Base-by-base conservation (phyloP, 352 stramenopile genomes). In the Pythium pyrilobum region DNA sequence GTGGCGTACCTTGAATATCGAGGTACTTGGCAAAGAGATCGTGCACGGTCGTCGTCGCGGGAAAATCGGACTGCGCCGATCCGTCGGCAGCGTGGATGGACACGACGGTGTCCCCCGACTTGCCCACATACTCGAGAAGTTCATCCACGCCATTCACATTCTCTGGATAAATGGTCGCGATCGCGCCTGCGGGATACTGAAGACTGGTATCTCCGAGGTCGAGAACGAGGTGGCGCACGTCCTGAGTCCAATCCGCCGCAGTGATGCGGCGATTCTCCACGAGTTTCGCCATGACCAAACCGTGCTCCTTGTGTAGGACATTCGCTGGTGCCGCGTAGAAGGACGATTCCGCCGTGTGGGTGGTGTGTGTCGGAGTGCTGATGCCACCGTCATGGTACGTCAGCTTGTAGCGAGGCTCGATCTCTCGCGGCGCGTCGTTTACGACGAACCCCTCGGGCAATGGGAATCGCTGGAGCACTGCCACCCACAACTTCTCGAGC, bases 21-120 rank as follows among this genome's bases (percentile, higher is more conserved):
- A 97, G 55, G 52, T 92, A 92, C 41, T 89, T 85, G 9, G 64
- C 38, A 18, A 97, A 90, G 20, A 97, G 55, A 16, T 95, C 72
- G 23, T 56, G 55, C 40, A 91, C 12, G 0, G 77, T 79, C 21
- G 56, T 75, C 0, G 65, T 72, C 9, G 73, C 72, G 7, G 87
- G 86, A 7, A 92, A 44, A 29, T 86, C 71, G 8, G 49, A 25
- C 41, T 87, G 77, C 11, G 61, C 39, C 20, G 64, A 75, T 16
- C 71, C 73, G 33, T 88, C 69, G 7, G 68, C 71, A 16, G 72
- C 62, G 4, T 50, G 43, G 42, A 89, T 89, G 16, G 67, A 71
- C 25, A 93, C 62, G 18, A 74, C 53, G 7, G 58, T 62, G 6
- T 77, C 54, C 12, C 64, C 65, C 11, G 69, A 34, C 25, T 74